phyloP scores from a whole-genome alignment of 31 red algal genomes.

The Pterothamnion heteromorphum region DNA sequence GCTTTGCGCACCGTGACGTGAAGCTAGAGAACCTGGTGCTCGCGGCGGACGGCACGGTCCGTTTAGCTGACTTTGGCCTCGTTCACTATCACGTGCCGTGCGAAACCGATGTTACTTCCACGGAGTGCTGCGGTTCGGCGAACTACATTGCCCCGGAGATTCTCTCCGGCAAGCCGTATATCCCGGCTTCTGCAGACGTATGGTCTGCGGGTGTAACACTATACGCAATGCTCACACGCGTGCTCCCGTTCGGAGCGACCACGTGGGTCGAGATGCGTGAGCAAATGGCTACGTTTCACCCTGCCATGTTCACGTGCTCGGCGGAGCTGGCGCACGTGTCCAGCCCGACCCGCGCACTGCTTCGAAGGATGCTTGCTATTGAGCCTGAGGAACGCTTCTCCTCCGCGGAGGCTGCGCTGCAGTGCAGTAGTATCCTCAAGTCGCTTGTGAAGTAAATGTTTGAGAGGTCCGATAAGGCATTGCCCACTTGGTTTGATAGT shows the following conservation, averaged over 20 bases:
- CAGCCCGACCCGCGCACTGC: too few species aligned
- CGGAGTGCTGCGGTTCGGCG: not conserved
- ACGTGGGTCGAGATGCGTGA: too few species aligned
- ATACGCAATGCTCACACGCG: slow-evolving; percentile 40
- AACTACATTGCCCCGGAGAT: slow-evolving; percentile 42
- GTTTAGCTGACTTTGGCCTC: not conserved
- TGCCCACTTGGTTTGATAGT: too few species aligned
- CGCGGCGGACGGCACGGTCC: not conserved
- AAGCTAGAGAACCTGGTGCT: slow-evolving; percentile 24
- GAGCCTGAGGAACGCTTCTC: too few species aligned
- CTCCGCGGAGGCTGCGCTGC: too few species aligned
- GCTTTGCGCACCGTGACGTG: not conserved
- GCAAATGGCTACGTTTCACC: too few species aligned
- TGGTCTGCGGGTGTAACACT: slow-evolving; percentile 39
- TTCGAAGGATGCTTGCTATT: too few species aligned
- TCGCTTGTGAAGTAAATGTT: too few species aligned
- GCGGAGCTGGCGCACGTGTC: too few species aligned
- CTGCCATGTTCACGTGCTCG: too few species aligned
- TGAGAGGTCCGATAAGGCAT: too few species aligned
- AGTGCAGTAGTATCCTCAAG: too few species aligned
- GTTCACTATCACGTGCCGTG: not conserved
- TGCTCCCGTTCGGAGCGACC: slow-evolving; percentile 6
- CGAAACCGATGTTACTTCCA: slow-evolving; percentile 36
- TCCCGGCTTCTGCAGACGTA: slow-evolving; percentile 52
- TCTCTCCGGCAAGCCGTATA: not conserved